phyloP scores from a whole-genome alignment of 1,284 basidiomycete genomes.

The Neonothopanus nambi region DNA sequence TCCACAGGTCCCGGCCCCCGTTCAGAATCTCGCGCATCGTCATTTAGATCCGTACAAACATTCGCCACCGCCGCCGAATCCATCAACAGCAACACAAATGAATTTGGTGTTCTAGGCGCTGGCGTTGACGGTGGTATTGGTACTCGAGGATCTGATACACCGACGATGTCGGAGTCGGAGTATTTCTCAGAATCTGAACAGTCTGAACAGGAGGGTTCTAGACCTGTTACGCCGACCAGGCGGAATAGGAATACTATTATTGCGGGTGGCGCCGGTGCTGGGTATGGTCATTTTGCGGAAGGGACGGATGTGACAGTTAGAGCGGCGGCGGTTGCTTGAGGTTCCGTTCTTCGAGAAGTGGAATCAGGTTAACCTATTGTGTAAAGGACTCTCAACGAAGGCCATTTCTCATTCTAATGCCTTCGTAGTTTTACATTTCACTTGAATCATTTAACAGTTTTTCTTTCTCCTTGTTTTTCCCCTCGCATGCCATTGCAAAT shows the following conservation, averaged over 20 bases:
- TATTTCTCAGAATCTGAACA: conserved; percentile 13
- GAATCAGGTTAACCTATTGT: too few relatives aligned
- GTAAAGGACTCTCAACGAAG: too few relatives aligned
- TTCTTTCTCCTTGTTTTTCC: too few relatives aligned
- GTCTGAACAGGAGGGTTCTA: conserved; percentile 12
- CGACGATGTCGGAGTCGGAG: conserved; percentile 10
- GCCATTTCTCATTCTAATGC: too few relatives aligned
- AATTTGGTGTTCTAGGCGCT: conserved; percentile 4
- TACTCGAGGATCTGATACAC: conserved; percentile 4
- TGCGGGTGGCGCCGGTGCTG: not conserved
- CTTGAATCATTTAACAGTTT: too few relatives aligned
- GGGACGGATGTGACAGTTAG: conserved; percentile 15
- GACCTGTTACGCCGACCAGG: conserved; percentile 8
- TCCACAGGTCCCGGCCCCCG: conserved; percentile 17
- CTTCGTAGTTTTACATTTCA: too few relatives aligned
- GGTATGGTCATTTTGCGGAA: conserved; percentile 10
- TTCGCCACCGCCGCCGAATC: conserved; percentile 40
- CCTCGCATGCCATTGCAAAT: too few relatives aligned
- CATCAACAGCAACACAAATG: too few relatives aligned
- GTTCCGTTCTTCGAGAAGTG: too few relatives aligned
- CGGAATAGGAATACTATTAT: not conserved
- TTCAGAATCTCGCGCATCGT: conserved; percentile 35
- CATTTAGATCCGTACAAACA: conserved; percentile 27
- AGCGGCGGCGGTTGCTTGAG: conserved; percentile 1
- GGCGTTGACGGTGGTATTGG: not conserved